These are phyloP conservation scores for Flaveria linearis DNA, from an alignment of 129 eudicot species.

Conservation along the genomic window DNA sequence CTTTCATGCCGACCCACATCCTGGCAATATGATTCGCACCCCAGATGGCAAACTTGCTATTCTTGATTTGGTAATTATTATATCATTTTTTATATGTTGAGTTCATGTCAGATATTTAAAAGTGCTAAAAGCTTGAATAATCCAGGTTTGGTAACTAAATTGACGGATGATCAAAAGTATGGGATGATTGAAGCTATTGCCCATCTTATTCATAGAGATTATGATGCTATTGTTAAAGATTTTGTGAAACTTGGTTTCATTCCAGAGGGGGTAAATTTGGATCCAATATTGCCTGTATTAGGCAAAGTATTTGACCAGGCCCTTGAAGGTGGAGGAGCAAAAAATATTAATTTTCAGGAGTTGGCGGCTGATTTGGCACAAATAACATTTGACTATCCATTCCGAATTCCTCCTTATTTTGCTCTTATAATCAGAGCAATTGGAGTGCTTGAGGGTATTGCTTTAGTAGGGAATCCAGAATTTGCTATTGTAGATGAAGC, in stretches of 20 bases:
- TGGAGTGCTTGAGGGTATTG: conserved; percentile 99
- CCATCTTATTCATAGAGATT: conserved; percentile 97
- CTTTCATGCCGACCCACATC: conserved; percentile 99
- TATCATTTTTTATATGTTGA: neutral
- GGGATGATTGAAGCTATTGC: conserved; percentile 99
- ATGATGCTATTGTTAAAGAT: conserved; percentile 93
- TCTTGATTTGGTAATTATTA: conserved; percentile 82
- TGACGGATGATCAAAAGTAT: conserved; percentile 95
- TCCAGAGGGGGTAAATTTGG: conserved; percentile 90
- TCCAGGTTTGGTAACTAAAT: conserved; percentile 88
- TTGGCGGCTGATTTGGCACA: conserved; percentile 97
- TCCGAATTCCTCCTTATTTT: conserved; percentile 96
- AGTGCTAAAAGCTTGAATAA: conserved; percentile 17
- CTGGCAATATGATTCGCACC: conserved; percentile 96
- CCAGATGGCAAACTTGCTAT: conserved; percentile 99
- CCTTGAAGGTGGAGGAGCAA: conserved; percentile 99
- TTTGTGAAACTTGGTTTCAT: conserved; percentile 96
- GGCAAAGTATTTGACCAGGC: conserved; percentile 99
- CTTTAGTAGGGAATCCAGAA: conserved; percentile 97
- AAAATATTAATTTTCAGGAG: conserved; percentile 94
- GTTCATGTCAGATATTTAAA: neutral
- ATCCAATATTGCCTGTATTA: conserved; percentile 92
- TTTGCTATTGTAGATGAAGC: conserved; percentile 99
- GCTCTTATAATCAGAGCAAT: conserved; percentile 98
- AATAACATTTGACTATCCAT: conserved; percentile 96